phyloP scores from a whole-genome alignment of 345 rosid species.

The Citrus cavaleriei region DNA sequence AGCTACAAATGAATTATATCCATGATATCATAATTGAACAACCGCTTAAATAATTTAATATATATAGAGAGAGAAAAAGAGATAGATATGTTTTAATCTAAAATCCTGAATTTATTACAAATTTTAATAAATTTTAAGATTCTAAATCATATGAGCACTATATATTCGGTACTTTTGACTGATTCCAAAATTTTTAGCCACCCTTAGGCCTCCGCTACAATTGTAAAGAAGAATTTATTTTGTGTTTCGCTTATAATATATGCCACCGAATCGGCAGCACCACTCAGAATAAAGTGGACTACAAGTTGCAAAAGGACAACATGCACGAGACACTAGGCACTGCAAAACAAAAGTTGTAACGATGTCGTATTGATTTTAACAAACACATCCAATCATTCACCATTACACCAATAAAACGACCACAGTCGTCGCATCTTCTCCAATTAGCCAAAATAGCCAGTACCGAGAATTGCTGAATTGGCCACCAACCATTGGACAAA shows the following conservation, averaged over 20 bases:
- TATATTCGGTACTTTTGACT: no score
- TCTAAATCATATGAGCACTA: no score
- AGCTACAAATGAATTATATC: no score
- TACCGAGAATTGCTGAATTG: neutral
- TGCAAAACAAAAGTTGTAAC: neutral
- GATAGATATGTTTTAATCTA: no score
- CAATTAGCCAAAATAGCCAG: neutral
- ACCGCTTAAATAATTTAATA: no score
- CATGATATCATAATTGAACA: no score
- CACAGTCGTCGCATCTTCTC: neutral
- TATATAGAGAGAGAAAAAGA: no score
- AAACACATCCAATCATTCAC: constrained; percentile 9
- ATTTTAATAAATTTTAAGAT: no score
- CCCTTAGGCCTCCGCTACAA: no score
- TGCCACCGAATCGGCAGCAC: neutral
- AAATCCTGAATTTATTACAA: no score
- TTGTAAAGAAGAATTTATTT: no score
- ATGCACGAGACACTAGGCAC: constrained; percentile 17
- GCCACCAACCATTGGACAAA: constrained; percentile 1
- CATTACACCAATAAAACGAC: neutral
- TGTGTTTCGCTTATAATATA: neutral
- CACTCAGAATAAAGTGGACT: neutral
- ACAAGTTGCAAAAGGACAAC: constrained; percentile 11
- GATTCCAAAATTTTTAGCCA: no score
- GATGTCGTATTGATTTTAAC: constrained; percentile 13